Evolutionary conservation across 1,284 basidiomycete species (phyloP), one percentile per base, ranked within the genome.

Genomic region (Cutaneotrichosporon sp.): DNA sequence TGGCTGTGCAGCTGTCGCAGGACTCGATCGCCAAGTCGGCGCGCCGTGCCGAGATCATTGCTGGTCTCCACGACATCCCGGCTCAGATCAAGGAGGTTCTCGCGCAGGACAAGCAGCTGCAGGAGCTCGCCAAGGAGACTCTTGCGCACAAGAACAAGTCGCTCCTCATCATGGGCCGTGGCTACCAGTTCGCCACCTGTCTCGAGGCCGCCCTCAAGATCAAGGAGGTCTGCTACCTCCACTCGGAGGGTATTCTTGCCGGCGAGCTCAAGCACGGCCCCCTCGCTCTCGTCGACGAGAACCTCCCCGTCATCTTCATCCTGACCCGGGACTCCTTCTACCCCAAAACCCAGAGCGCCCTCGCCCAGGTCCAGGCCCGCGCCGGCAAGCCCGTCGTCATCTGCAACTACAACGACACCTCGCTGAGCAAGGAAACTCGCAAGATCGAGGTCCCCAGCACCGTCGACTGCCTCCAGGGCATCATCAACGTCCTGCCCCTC

Each of bases 241-340:
- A 59, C 57, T 55, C 53, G 26, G 57, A 59, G 51, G 53, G 49
- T 41, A 97, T 98, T 73, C 84, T 98, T 51, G 94, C 94, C 37
- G 94, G 94, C 65, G 96, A 99, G 79, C 81, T 98, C 65, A 98
- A 51, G 53, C 96, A 99, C 75, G 96, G 96, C 47, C 96, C 96
- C 50, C 84, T 98, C 51, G 94, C 96, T 50, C 79, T 98, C 60
- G 88, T 98, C 70, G 94, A 98, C 75, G 94, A 97, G 79, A 91
- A 93, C 78, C 93, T 96, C 84, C 92, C 90, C 9, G 89, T 96
- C 62, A 92, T 97, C 78, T 89, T 99, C 78, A 84, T 98, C 80
- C 97, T 97, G 93, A 98, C 96, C 42, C 88, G 90, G 68, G 96
- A 99, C 79, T 94, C 91, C 53, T 80, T 97, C 46, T 98, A 97